Base-by-base conservation (phyloP, 192 early-diverging fungal genomes). In the Funneliformis geosporum region DNA sequence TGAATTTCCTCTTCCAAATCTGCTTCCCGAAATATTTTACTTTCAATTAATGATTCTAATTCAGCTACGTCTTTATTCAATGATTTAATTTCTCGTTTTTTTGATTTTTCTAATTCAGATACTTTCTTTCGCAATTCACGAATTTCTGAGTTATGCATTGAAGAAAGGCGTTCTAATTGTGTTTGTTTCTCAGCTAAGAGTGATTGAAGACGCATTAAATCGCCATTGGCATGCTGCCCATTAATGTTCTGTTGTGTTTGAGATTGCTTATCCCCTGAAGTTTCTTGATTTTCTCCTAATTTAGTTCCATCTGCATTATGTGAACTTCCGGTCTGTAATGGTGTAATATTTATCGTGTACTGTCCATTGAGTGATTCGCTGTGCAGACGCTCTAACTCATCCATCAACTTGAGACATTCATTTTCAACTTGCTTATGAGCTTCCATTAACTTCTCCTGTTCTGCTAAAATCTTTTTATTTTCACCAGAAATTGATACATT, bases 371-470 rank as follows among this genome's bases (percentile, higher is more conserved):
- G 65, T 83, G 83, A 69, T 80, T 93, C 92, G 0, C 85, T 83
- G 71, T 89, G 89, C 50, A 95, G 80, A 76, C 87, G 86, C 78
- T 95, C 93, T 60, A 93, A 88, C 76, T 95, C 93, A n/a, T 93
- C 92, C 80, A 92, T 90, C 59, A 93, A 84, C 69, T 92, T 90
- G 47, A 92, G 83, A 80, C 92, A 91, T 81, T 93, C 92, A 10
- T 85, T 89, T 72, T 95, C 93, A 27, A 92, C 85, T 80, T 90
- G 90, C 62, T 89, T 86, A 64, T 92, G 89, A 21, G 88, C 87
- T 46, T 91, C 89, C 73, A 86, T 74, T 9, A 93, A 80, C 40
- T 87, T 84, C 18, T 87, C 88, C 50, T 88, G 82, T 47, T 89
- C 88, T 21, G 80, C 79, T 66, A 83, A 83, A 27, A 90, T 74